These are phyloP conservation scores for Mortierella polycephala DNA, from an alignment of 371 early-diverging fungal species.

Conservation along the genomic window DNA sequence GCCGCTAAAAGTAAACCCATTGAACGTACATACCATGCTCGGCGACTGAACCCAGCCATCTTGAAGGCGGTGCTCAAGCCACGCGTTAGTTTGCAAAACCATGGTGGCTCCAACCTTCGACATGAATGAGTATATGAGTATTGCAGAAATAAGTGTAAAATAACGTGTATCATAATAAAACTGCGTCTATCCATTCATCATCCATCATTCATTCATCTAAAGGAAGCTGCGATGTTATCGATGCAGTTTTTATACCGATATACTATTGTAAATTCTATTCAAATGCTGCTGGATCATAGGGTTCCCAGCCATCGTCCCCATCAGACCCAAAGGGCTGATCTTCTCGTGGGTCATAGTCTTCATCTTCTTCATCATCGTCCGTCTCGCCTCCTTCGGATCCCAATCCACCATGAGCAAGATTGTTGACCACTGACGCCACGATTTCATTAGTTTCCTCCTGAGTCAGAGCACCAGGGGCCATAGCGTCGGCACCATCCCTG, in stretches of 20 bases:
- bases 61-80: not conserved
- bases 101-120: too few species aligned
- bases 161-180: too few species aligned
- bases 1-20: too few species aligned
- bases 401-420: conserved; percentile 13
- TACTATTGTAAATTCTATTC: conserved; percentile 10
- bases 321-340: conserved; percentile 29
- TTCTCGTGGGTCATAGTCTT: conserved; percentile 17
- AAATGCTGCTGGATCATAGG: conserved; percentile 44
- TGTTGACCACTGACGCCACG: conserved; percentile 15
- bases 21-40: not conserved
- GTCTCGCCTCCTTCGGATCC: conserved; percentile 33
- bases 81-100: too few species aligned
- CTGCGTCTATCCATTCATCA: too few species aligned
- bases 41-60: not conserved
- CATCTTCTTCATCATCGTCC: conserved; percentile 19
- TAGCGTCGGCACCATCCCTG: not conserved
- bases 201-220: not conserved
- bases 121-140: too few species aligned
- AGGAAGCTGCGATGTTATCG: too few species aligned
- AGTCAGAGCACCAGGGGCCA: conserved; percentile 1
- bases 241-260: not conserved
- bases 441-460: conserved; percentile 20
- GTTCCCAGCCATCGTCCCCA: conserved; percentile 41
- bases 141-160: too few species aligned